phyloP scores from a whole-genome alignment of 805 yeast species.

The Metschnikowia hibisci region DNA sequence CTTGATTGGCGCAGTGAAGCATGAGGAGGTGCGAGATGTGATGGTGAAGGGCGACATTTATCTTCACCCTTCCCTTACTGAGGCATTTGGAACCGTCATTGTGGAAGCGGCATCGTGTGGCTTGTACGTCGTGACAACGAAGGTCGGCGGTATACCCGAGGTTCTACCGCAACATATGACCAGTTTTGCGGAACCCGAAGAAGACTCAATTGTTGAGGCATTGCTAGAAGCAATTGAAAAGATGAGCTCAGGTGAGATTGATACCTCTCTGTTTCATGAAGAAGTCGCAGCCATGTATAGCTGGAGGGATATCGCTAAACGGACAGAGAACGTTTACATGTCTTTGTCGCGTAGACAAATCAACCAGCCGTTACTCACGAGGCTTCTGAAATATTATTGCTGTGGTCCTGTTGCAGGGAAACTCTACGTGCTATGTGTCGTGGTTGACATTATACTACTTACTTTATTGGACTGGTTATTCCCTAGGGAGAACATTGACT shows the following conservation, averaged over 20 bases:
- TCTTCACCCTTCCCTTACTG: conserved; percentile 89
- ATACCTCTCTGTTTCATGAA: conserved; percentile 73
- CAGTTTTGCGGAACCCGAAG: conserved; percentile 84
- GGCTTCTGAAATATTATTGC: conserved; percentile 61
- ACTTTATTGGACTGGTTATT: conserved; percentile 62
- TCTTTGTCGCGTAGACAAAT: conserved; percentile 36
- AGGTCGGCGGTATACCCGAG: conserved; percentile 97
- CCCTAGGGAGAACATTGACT: conserved; percentile 70
- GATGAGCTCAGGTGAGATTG: conserved; percentile 54
- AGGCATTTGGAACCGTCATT: conserved; percentile 95
- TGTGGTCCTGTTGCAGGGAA: conserved; percentile 86
- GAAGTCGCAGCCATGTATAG: conserved; percentile 80
- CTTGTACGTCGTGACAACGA: conserved; percentile 84
- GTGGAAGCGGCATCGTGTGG: conserved; percentile 99
- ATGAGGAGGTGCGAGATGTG: conserved; percentile 88
- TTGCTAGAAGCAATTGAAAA: conserved; percentile 65
- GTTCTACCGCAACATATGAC: conserved; percentile 93
- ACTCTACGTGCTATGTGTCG: conserved; percentile 71
- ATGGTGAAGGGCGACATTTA: conserved; percentile 94
- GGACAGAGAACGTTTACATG: conserved; percentile 82
- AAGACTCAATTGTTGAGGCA: conserved; percentile 71
- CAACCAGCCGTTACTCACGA: conserved; percentile 52
- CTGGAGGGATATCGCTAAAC: conserved; percentile 82
- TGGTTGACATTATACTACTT: conserved; percentile 70
- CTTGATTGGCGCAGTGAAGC: conserved; percentile 81